Base-by-base conservation (phyloP, 768 basidiomycete species). In the Lactarius tabidus region DNA sequence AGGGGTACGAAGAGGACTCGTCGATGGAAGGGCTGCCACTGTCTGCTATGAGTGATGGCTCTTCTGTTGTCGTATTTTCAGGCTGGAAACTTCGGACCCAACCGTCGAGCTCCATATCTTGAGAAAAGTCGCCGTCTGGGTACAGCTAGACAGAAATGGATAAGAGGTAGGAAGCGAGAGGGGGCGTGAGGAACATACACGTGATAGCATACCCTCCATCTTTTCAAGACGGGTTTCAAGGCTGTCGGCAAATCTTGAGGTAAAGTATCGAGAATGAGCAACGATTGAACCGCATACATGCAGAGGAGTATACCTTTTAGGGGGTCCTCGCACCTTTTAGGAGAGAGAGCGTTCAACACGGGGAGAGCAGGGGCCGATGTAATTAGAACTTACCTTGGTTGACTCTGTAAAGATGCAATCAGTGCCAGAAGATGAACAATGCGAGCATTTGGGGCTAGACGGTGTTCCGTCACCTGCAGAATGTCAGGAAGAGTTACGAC, bases 151-250 rank as follows among this genome's bases (percentile, higher is more conserved):
- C 10, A 6, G 28, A 18, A 38, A n/a, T 17, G 2, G 4, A 43
- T 43, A 38, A 58, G 39, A 51, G 26, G 3, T 1, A 29, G 31
- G 29, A 8, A 1, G 35, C 10, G 18, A 7, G 6, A 17, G 43
- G 38, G 43, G 29, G 17, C 23, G 14, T 8, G 15, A 6, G 10
- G 3, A 45, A 60, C 67, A n/a, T 56, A 70, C 69, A 26, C 63
- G 68, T 0, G 63, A 62, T 33, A 70, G 20, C 60, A 68, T 58
- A 18, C 60, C 69, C 51, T 68, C 67, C 69, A 70, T 70, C 28
- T 70, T 70, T 43, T 70, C 67, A 14, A 70, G 45, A 48, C 69
- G 67, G 1, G 67, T 62, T 23, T 70, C 69, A 28, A 70, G 64
- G 20, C 63, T 70, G 23, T 70, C 67, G 35, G 63, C 67, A 52